Percentiles rank a stretch among this genome's conserved stretches.
phyloP scores from a whole-genome alignment of 441 rosid genomes.

The Populus hybrid region DNA sequence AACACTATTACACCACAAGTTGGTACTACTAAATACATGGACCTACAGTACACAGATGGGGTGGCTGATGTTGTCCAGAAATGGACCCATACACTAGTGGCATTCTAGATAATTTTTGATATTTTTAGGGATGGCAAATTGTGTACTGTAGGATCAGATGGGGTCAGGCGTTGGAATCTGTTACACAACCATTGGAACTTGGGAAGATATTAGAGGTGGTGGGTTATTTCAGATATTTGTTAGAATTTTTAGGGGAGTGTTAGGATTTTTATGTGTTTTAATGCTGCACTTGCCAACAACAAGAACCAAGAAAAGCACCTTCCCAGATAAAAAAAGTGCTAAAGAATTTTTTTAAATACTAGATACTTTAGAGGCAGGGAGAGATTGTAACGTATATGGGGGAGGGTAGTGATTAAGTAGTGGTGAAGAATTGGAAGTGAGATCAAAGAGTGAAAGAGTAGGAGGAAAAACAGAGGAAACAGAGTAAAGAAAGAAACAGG shows the following conservation, averaged over 20 bases:
- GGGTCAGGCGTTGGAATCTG: background rate
- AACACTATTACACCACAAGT: background rate
- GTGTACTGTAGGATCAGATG: background rate
- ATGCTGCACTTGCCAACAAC: background rate
- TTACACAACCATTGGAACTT: background rate
- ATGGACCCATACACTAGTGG: conserved; percentile 17
- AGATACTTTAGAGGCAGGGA: background rate
- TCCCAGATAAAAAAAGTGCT: background rate
- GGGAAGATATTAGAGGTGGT: background rate
- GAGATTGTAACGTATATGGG: conserved; percentile 8
- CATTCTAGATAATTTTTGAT: conserved; percentile 24
- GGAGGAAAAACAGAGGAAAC: background rate
- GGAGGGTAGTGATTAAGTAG: conserved; percentile 12
- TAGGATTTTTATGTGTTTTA: background rate
- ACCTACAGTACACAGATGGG: background rate
- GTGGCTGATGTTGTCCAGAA: conserved; percentile 31
- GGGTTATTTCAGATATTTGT: background rate
- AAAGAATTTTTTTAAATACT: too few relatives aligned
- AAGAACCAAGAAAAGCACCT: background rate
- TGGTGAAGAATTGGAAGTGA: background rate
- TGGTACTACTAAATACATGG: background rate
- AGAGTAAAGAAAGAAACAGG: background rate
- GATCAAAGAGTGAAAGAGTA: background rate
- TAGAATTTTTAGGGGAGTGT: background rate
- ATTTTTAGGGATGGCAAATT: background rate